phyloP scores from a whole-genome alignment of 495 filamentous ascomycete species.

The Delitschia confertaspora region DNA sequence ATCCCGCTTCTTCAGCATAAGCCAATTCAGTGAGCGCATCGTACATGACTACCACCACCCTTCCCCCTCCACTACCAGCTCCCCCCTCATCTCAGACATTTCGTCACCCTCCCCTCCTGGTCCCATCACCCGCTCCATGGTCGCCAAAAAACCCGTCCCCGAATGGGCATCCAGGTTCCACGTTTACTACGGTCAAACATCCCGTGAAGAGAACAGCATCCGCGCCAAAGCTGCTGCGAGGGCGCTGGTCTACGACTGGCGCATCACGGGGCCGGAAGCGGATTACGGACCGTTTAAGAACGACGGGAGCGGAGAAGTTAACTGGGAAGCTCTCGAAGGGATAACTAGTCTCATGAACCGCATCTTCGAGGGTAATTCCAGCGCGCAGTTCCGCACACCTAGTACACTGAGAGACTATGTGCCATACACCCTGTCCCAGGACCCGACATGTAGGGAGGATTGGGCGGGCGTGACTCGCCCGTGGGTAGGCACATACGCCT shows the following conservation, averaged over 20 bases:
- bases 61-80: no score
- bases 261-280: constrained; percentile 4
- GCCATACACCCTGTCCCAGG: neutral
- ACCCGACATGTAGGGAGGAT: constrained; percentile 4
- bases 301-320: constrained; percentile 15
- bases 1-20: neutral
- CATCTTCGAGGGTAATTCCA: constrained; percentile 11
- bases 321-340: constrained; percentile 19
- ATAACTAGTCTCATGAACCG: constrained; percentile 19
- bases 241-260: constrained; percentile 22
- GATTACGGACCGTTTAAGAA: constrained; percentile 20
- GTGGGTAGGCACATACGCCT: constrained; percentile 23
- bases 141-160: constrained; percentile 2
- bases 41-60: constrained; percentile 25
- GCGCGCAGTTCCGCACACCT: neutral
- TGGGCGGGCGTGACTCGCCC: constrained; percentile 20
- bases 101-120: neutral
- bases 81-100: no score
- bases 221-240: constrained; percentile 15
- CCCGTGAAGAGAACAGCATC: constrained; percentile 8
- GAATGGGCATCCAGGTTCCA: constrained; percentile 19
- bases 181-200: constrained; percentile 19
- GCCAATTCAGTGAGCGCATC: constrained; percentile 7
- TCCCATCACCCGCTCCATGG: constrained; percentile 15
- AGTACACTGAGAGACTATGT: constrained; percentile 9